These are phyloP conservation scores for Spirogloea muscicola DNA, from an alignment of 139 green algal species.

Conservation along the genomic window DNA sequence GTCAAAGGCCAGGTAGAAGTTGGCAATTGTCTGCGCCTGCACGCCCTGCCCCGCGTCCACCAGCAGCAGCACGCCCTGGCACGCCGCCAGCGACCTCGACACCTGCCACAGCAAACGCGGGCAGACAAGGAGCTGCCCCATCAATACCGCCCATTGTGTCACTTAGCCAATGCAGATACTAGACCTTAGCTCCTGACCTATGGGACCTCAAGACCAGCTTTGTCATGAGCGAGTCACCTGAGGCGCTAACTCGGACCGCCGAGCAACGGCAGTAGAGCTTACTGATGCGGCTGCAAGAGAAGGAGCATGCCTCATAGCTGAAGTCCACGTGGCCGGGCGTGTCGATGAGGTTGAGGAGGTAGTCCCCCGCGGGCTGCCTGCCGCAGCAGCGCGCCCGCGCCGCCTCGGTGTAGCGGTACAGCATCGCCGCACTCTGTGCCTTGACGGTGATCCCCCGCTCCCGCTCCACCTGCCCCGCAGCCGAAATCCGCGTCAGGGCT, in stretches of 20 bases:
- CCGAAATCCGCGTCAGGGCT: too few species aligned
- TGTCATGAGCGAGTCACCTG: too few species aligned
- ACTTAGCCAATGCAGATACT: too few species aligned
- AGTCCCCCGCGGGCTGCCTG: conserved; percentile 7
- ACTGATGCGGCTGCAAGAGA: background rate
- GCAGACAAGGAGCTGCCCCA: too few species aligned
- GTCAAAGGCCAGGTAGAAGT: conserved; percentile 90
- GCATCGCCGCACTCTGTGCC: conserved; percentile 42
- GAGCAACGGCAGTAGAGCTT: conserved; percentile 62
- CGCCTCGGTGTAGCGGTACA: conserved; percentile 30
- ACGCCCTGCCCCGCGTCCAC: conserved; percentile 75
- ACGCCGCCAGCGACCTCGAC: conserved; percentile 64
- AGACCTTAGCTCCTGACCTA: too few species aligned
- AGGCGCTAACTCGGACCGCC: background rate
- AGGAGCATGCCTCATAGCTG: too few species aligned
- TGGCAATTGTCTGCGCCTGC: conserved; percentile 72
- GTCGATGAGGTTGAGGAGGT: conserved; percentile 86
- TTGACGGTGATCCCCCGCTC: conserved; percentile 94
- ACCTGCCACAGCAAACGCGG: too few species aligned
- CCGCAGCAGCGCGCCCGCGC: conserved; percentile 37
- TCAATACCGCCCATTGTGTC: too few species aligned
- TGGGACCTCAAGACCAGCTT: too few species aligned
- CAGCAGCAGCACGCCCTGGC: conserved; percentile 75
- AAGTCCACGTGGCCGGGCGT: conserved; percentile 89
- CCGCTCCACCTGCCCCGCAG: conserved; percentile 72